These are phyloP conservation scores for Eucalyptus melliodora DNA, from an alignment of 345 rosid genomes.

Conservation along the genomic window DNA sequence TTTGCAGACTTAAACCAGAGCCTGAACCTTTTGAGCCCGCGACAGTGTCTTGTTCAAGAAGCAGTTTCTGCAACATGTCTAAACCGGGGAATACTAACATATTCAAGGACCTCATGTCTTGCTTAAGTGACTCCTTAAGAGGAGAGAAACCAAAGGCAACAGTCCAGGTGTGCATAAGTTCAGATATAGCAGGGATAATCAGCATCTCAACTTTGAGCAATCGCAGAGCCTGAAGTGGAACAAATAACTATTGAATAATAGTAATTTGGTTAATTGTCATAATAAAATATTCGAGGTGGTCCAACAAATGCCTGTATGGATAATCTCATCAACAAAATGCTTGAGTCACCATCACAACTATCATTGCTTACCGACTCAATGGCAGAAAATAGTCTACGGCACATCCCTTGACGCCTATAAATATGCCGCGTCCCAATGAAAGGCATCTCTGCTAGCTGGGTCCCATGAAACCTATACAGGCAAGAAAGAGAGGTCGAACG, in stretches of 20 bases:
- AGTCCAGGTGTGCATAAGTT: constrained; percentile 70
- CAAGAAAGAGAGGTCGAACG: neutral
- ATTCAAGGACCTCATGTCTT: constrained; percentile 47
- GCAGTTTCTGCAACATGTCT: constrained; percentile 65
- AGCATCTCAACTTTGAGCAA: constrained; percentile 56
- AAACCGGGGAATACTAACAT: constrained; percentile 75
- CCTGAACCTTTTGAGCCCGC: constrained; percentile 15
- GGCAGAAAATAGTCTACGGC: constrained; percentile 66
- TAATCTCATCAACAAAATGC: neutral
- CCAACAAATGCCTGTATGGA: neutral
- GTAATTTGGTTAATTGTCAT: neutral
- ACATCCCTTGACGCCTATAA: constrained; percentile 89
- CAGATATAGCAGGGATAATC: constrained; percentile 74
- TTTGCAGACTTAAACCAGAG: neutral
- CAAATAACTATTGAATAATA: neutral
- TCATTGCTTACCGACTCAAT: constrained; percentile 50
- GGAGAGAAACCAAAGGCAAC: constrained; percentile 58
- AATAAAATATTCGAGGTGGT: neutral
- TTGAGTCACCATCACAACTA: neutral
- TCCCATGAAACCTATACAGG: constrained; percentile 60
- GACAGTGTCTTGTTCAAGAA: constrained; percentile 20
- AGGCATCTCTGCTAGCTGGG: constrained; percentile 81
- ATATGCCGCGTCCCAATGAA: constrained; percentile 83
- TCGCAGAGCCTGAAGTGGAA: constrained; percentile 39
- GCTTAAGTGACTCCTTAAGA: constrained; percentile 34